Base-by-base conservation (phyloP, 148 eudicot genomes). In the Oxyria digyna region DNA sequence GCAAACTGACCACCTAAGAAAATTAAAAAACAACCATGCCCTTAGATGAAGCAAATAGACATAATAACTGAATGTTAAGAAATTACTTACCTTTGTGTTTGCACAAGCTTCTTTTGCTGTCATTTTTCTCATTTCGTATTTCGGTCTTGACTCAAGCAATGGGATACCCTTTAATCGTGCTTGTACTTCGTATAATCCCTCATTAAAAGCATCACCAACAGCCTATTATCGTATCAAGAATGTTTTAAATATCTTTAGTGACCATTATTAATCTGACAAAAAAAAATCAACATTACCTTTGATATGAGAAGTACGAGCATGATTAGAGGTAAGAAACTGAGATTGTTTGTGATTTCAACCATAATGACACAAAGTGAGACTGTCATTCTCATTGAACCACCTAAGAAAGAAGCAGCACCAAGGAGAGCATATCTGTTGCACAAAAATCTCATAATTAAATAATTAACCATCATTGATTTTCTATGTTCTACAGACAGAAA, bases 281-380 rank as follows among this genome's bases (percentile, higher is more conserved):
- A 33, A 2, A 9, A 9, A 31, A 59, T 59, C 18, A 12, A 11
- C 31, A 59, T 49, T 18, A 18, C 10, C n/a, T 20, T 94, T 71
- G 98, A 94, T 75, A 94, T 89, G 69, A 94, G 98, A 49, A 94
- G 98, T 55, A 94, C 98, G 59, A 94, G 90, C 98, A 94, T 94
- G 75, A 94, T 94, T 48, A 94, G 95, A 67, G 98, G 98, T 62
- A 94, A 74, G 71, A 94, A 80, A 84, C 88, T 90, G 80, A 94
- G 83, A 78, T 94, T 94, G 71, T 94, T 94, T 18, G 97, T 83
- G 75, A 94, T 94, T 81, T 94, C 98, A 68, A 94, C 98, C 98
- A 94, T 94, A 71, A 94, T 94, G 45, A 94, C 97, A 79, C 98
- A 94, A 41, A 94, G 92, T 20, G 97, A 87, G 54, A 94, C 97